A percentile compares a stretch with the other conserved stretches of the same genome.
These are phyloP conservation scores for Petrea volubilis DNA, from an alignment of 257 asterid genomes.

Conservation along the genomic window DNA sequence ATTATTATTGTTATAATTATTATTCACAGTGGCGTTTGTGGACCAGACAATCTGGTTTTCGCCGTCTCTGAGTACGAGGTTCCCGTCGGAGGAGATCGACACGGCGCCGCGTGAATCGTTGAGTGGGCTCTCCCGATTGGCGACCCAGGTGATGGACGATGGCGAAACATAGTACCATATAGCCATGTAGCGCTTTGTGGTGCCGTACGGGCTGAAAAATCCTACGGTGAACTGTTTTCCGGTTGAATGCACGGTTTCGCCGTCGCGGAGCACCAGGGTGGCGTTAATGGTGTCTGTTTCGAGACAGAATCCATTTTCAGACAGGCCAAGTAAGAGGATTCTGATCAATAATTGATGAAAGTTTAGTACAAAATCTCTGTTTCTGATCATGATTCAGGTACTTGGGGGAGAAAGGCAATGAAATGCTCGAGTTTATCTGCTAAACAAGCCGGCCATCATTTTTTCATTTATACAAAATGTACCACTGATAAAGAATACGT, in stretches of 20 bases:
- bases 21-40: constrained; percentile 18
- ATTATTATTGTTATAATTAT: too few relatives aligned
- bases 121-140: constrained; percentile 51
- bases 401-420: background rate
- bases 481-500: background rate
- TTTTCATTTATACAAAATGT: background rate
- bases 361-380: background rate
- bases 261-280: constrained; percentile 25
- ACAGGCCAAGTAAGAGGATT: background rate
- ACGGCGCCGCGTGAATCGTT: constrained; percentile 36
- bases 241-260: constrained; percentile 28
- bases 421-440: background rate
- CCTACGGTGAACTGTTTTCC: constrained; percentile 32
- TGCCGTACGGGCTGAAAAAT: constrained; percentile 34
- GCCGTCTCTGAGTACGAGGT: constrained; percentile 41
- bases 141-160: constrained; percentile 48
- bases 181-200: constrained; percentile 32
- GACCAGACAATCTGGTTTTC: constrained; percentile 42
- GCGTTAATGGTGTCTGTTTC: constrained; percentile 35
- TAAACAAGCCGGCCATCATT: background rate
- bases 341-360: background rate
- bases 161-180: constrained; percentile 36
- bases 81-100: constrained; percentile 44
- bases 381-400: constrained; percentile 10
- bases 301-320: background rate